A percentile compares a stretch with the other conserved stretches of the same genome.
Evolutionary conservation across 2,329 filamentous ascomycete species (phyloP).

Genomic region (Colletotrichum aenigma): DNA sequence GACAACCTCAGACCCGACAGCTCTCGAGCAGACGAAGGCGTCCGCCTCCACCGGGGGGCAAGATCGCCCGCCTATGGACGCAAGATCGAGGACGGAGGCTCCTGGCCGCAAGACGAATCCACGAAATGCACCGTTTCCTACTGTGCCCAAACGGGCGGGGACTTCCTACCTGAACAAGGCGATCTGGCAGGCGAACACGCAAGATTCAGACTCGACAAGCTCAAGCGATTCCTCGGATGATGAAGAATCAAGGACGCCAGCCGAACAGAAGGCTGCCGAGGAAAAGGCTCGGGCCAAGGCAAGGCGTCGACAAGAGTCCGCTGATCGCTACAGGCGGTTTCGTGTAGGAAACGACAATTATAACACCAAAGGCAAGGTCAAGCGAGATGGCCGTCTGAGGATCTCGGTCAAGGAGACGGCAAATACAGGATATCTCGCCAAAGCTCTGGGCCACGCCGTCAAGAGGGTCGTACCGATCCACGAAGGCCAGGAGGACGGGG

Average conservation of each 20-base stretch:
- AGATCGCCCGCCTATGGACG: conserved; percentile 20
- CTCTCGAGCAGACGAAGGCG: not conserved
- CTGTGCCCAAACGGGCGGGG: conserved; percentile 25
- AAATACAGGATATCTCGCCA: conserved; percentile 74
- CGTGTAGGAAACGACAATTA: conserved; percentile 68
- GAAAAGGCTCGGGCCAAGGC: conserved; percentile 3
- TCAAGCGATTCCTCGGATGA: conserved; percentile 29
- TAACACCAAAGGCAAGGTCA: conserved; percentile 67
- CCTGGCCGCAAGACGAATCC: conserved; percentile 10
- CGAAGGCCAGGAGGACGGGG: conserved; percentile 33
- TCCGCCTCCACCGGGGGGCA: not conserved
- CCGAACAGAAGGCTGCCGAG: not conserved
- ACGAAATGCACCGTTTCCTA: conserved; percentile 17
- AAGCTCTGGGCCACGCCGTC: conserved; percentile 69
- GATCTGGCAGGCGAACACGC: conserved; percentile 22
- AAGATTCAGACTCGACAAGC: conserved; percentile 24
- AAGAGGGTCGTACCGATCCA: conserved; percentile 50
- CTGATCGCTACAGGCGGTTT: conserved; percentile 56
- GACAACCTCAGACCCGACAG: conserved; percentile 17
- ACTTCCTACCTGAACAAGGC: conserved; percentile 33
- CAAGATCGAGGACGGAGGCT: conserved; percentile 26
- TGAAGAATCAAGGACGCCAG: not conserved
- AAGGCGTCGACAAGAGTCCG: conserved; percentile 10
- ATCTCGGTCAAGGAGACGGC: conserved; percentile 75
- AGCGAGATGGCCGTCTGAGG: conserved; percentile 71